Evolutionary conservation across 2,329 filamentous ascomycete genomes (phyloP), one percentile per base, ranked within the genome.

Genomic region (Sporothrix sp.): DNA sequence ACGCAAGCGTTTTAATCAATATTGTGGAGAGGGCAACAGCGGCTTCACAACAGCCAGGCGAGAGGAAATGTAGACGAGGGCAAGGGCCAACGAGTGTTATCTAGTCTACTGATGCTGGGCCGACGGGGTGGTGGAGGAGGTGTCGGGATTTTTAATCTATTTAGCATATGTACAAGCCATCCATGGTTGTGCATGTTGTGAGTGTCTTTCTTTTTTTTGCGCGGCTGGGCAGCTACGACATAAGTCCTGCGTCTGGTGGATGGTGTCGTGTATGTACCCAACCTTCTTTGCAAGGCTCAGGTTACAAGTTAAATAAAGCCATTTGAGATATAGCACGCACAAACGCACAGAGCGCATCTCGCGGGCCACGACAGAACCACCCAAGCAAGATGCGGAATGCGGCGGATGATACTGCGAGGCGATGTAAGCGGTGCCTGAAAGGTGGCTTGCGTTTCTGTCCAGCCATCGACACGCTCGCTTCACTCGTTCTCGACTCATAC

Each of bases 1-100:
- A 50, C 39, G 48, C 48, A 50, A 50, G 48, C 48, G 18, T 44
- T 38, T 50, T 45, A 50, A 50, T 50, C 23, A 21, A 50, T 30
- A 8, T 38, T 18, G 48, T 28, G 25, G 23, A 45, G 39, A 27
- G 14, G 14, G 27, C 25, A 20, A 20, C 11, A 14, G 27, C 25
- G 2, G 21, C 39, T 38, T 11, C 39, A 50, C 48, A 50, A 32
- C 35, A 38, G 32, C 48, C 38, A 49, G 37, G 46, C 28, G 40
- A 48, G 28, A 40, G 47, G 30, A 20, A 40, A 21, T 32, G 9
- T n/a, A 13, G 10, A 21, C 40, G 37, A 40, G 18, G 7, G 27
- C 9, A 25, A 27, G 8, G 10, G 25, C 23, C 35, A 18, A 21
- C 14, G 16, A n/a, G n/a, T n/a, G n/a, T n/a, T n/a, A n/a, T n/a